Conservation (phyloP, 345 rosid genomes). For the Camelina laxa region DNA sequence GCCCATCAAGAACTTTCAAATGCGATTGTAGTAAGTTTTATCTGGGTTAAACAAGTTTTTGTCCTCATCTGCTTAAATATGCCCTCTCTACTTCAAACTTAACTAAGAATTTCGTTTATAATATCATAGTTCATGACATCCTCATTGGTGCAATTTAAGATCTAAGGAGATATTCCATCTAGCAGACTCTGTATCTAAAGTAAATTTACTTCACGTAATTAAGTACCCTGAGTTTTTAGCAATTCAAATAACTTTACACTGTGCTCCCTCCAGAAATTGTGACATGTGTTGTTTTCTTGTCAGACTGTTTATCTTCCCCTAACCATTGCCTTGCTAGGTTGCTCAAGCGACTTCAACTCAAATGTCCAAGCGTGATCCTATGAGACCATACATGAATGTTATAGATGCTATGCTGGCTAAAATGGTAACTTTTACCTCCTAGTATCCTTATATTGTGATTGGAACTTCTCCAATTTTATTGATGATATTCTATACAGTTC, state of each 20-base stretch:
- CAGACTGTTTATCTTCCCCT: conserved; percentile 6
- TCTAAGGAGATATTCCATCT: conserved; percentile 16
- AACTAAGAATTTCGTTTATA: conserved; percentile 3
- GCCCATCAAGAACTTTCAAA: conserved; percentile 98
- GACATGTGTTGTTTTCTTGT: conserved; percentile 1
- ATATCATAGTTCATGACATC: neutral
- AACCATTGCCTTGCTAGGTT: conserved; percentile 60
- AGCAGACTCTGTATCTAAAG: conserved; percentile 4
- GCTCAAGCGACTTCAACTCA: conserved; percentile 99
- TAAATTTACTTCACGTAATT: neutral
- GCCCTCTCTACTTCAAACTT: conserved; percentile 1
- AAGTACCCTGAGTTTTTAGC: conserved; percentile 20
- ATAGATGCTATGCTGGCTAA: conserved; percentile 85
- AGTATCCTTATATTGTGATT: neutral
- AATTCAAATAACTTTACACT: neutral
- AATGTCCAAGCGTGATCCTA: conserved; percentile 98
- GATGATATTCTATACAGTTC: conserved; percentile 55
- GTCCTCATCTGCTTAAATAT: neutral
- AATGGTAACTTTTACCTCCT: conserved; percentile 61
- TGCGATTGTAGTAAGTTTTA: conserved; percentile 85
- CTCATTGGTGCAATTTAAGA: conserved; percentile 18
- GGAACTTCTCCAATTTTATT: conserved; percentile 18
- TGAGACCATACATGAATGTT: conserved; percentile 95
- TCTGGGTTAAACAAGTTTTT: neutral
- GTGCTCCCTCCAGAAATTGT: neutral